These are phyloP conservation scores for Scleroderma bovista DNA, from an alignment of 768 basidiomycete species.

Conservation along the genomic window DNA sequence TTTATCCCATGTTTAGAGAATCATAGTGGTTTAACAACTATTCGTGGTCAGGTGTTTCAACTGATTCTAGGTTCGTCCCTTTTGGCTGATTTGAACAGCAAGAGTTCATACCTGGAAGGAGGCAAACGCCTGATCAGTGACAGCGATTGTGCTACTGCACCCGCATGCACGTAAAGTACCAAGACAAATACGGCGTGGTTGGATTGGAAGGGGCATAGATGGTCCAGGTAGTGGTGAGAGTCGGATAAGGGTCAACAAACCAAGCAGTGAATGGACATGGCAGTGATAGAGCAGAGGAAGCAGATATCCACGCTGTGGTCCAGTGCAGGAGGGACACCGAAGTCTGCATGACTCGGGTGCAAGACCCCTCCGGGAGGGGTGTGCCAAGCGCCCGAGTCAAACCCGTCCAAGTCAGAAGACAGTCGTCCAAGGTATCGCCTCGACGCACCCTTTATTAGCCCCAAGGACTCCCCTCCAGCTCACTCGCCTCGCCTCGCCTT, in stretches of 20 bases:
- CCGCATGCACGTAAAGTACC: not conserved
- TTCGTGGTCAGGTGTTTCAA: no score
- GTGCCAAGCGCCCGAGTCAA: conserved; percentile 23
- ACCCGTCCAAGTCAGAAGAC: conserved; percentile 11
- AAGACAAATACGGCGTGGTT: not conserved
- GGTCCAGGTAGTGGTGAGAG: not conserved
- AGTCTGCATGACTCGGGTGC: not conserved
- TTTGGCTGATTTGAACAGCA: no score
- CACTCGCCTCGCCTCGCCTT: not conserved
- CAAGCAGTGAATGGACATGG: not conserved
- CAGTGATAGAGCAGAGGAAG: no score
- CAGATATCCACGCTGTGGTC: no score
- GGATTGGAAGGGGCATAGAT: not conserved
- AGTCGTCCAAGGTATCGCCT: conserved; percentile 16
- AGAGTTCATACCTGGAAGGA: no score
- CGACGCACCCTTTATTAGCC: conserved; percentile 8
- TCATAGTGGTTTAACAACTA: no score
- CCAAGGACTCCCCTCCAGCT: not conserved
- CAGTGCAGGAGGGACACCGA: no score
- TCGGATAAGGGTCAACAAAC: not conserved
- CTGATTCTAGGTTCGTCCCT: no score
- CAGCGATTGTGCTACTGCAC: no score
- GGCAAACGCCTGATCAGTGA: no score
- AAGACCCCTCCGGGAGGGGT: conserved; percentile 22
- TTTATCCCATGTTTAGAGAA: no score